Conservation (phyloP, 495 filamentous ascomycete genomes). For the Xylaria longipes region DNA sequence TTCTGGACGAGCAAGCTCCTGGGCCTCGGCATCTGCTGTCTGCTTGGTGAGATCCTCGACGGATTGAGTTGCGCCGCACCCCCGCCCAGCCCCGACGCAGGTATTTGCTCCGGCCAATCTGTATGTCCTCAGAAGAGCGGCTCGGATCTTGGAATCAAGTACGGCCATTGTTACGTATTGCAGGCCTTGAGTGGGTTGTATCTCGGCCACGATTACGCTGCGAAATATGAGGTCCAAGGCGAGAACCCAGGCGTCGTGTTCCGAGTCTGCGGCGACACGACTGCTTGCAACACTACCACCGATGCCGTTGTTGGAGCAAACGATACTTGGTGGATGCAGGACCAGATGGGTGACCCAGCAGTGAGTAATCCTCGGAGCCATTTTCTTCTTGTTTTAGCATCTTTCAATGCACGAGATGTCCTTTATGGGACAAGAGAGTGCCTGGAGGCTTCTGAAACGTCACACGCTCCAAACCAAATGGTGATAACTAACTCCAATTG, state of each 20-base stretch:
- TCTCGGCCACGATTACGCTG: conserved; percentile 5
- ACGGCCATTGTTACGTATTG: conserved; percentile 5
- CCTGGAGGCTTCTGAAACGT: too few relatives aligned
- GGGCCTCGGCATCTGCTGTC: conserved; percentile 1
- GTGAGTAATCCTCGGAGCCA: too few relatives aligned
- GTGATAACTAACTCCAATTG: too few relatives aligned
- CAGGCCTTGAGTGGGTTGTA: not conserved
- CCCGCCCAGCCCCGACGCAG: not conserved
- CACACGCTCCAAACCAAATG: too few relatives aligned
- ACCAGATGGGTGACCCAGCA: conserved; percentile 6
- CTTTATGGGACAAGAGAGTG: too few relatives aligned
- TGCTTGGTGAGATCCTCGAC: conserved; percentile 1
- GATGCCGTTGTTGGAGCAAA: conserved; percentile 1
- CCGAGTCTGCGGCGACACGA: conserved; percentile 9
- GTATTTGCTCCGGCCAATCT: not conserved
- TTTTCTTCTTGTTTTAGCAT: too few relatives aligned
- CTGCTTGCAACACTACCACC: not conserved
- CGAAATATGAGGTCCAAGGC: conserved; percentile 1
- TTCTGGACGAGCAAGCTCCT: conserved; percentile 9
- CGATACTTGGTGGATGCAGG: conserved; percentile 13
- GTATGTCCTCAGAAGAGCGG: not conserved
- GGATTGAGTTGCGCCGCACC: not conserved
- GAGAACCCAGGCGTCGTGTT: conserved; percentile 8
- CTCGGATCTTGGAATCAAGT: not conserved
- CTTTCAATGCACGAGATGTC: too few relatives aligned